phyloP scores from a whole-genome alignment of 768 basidiomycete genomes.

The Daedaleopsis nitida region DNA sequence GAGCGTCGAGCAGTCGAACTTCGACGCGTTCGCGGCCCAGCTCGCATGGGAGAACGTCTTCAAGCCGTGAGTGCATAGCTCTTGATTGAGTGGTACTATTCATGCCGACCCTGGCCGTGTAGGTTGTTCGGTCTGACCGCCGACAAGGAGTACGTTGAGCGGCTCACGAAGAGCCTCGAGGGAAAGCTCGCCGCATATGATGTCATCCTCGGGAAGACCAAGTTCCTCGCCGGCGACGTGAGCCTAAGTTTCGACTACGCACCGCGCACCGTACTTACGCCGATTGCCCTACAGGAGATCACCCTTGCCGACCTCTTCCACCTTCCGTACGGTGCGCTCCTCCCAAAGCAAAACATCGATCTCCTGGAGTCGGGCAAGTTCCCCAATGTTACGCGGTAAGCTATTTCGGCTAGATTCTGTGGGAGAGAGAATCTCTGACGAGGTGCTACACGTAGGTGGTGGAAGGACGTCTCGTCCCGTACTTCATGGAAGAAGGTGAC shows the following conservation, averaged over 20 bases:
- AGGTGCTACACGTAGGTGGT: constrained; percentile 42
- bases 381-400: constrained; percentile 48
- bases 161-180: constrained; percentile 33
- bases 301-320: constrained; percentile 64
- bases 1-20: constrained; percentile 53
- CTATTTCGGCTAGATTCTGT: neutral
- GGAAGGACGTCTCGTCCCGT: constrained; percentile 47
- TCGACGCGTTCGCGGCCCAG: constrained; percentile 46
- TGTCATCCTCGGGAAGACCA: constrained; percentile 44
- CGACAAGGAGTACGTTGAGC: constrained; percentile 35
- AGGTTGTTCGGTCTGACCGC: constrained; percentile 28
- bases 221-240: constrained; percentile 37
- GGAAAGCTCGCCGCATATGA: constrained; percentile 57
- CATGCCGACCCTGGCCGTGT: neutral
- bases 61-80: constrained; percentile 43
- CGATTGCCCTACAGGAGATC: constrained; percentile 33
- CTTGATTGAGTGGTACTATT: neutral
- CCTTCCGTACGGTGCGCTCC: constrained; percentile 45
- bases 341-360: constrained; percentile 27
- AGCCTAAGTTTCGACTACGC: constrained; percentile 1
- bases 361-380: constrained; percentile 32
- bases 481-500: constrained; percentile 41
- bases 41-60: constrained; percentile 49
- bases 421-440: neutral
- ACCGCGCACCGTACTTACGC: neutral